Evolutionary conservation across 192 early-diverging fungal species (phyloP), one percentile per base, ranked within the genome.

Genomic region (Gamsiella multidivaricata): DNA sequence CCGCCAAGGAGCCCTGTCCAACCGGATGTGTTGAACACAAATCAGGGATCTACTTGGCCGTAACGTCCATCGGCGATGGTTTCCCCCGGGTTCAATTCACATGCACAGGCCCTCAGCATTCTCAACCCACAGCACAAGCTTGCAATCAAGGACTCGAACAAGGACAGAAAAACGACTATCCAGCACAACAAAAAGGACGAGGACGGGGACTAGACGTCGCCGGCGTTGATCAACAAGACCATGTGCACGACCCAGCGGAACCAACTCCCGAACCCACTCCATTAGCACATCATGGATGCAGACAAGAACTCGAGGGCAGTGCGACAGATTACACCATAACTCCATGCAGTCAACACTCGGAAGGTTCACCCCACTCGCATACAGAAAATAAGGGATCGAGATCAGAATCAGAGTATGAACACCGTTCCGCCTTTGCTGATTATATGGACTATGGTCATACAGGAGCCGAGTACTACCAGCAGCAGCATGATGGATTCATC

Each of bases 11-110:
- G 5, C 25, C 43, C 2, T 54, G 34, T 31, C 57, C 65, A 11
- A 47, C 23, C 47, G 50, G 20, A 5, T 62, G 65, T 50, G 46
- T 62, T 15, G 43, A 54, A 15, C 74, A 69, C 23, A 61, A 61
- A 5, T 61, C 58, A 3, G 74, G 61, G 0, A 12, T 63, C 36
- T 78, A 36, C 47, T 42, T 78, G 11, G 65, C 66, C 3, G 65
- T 78, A 4, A 64, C 74, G 2, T 78, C 74, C 11, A 39, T 78
- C 9, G 74, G 65, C 34, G 46, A 62, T 22, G 65, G 65, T 0
- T 63, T 58, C 36, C 73, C 73, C 25, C 39, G 65, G 5, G 47
- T 78, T 7, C 74, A 78, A 41, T 78, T 51, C 49, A 78, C 74
- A n/a, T 78, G 74, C 41, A 55, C 73, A 3, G 49, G 36, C 29